phyloP scores from a whole-genome alignment of 495 filamentous ascomycete genomes.

The Aspergillus nidulans region DNA sequence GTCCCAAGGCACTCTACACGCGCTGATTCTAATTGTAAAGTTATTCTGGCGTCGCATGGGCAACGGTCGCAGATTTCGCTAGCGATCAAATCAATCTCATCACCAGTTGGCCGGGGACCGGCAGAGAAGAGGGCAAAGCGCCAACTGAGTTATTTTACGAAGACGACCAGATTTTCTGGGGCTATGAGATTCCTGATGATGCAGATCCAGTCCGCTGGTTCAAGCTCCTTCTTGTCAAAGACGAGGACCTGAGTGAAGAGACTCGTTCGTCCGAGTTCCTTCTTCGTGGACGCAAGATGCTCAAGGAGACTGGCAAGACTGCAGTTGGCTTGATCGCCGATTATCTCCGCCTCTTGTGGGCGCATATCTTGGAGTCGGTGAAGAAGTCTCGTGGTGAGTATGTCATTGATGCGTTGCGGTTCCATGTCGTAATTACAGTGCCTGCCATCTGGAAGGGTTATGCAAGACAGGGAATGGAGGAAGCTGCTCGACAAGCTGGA shows the following conservation, averaged over 20 bases:
- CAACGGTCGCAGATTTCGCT: slow-evolving; percentile 5
- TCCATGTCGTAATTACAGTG: slow-evolving; percentile 9
- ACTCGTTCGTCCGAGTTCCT: slow-evolving; percentile 1
- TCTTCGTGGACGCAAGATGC: slow-evolving; percentile 5
- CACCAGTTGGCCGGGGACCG: slow-evolving; percentile 4
- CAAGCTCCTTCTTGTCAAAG: slow-evolving; percentile 5
- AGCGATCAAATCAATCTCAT: slow-evolving; percentile 11
- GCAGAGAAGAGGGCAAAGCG: slow-evolving; percentile 7
- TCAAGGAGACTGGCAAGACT: slow-evolving; percentile 6
- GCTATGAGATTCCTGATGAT: slow-evolving; percentile 7
- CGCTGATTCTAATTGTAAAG: background rate
- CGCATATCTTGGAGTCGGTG: slow-evolving; percentile 2
- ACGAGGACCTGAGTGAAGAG: slow-evolving; percentile 3
- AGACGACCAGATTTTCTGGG: slow-evolving; percentile 7
- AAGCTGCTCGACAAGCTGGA: slow-evolving; percentile 6
- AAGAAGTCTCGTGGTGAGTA: slow-evolving; percentile 6
- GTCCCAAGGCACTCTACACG: background rate
- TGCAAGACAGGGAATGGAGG: slow-evolving; percentile 8
- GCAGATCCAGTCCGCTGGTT: slow-evolving; percentile 10
- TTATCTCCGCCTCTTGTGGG: slow-evolving; percentile 5
- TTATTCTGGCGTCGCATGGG: slow-evolving; percentile 8
- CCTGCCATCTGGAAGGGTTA: slow-evolving; percentile 11
- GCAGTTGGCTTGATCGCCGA: slow-evolving; percentile 5
- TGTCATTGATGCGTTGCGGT: slow-evolving; percentile 4
- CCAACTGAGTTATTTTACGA: slow-evolving; percentile 9